A percentile compares a stretch with the other conserved stretches of the same genome.
phyloP scores from a whole-genome alignment of 1,284 basidiomycete species.

The Leccinum subrobustum region DNA sequence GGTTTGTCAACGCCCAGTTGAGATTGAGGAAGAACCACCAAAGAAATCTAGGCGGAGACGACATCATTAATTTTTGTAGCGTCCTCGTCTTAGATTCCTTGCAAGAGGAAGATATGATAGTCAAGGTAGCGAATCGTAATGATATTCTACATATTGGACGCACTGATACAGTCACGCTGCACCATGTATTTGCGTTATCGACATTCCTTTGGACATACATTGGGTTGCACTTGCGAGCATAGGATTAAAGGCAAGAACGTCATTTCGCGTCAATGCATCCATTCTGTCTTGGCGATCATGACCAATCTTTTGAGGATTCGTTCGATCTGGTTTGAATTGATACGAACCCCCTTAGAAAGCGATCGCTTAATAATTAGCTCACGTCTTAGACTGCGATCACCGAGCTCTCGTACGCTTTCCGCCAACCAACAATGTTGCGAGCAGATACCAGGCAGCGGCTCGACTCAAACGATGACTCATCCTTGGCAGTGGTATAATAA shows the following conservation, averaged over 20 bases:
- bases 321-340: background rate
- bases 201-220: conserved; percentile 26
- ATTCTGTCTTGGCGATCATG: background rate
- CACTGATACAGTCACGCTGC: conserved; percentile 23
- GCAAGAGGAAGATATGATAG: conserved; percentile 26
- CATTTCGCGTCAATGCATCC: background rate
- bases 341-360: conserved; percentile 3
- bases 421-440: conserved; percentile 5
- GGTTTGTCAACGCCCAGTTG: conserved; percentile 66
- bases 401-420: background rate
- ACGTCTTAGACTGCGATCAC: background rate
- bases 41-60: conserved; percentile 34
- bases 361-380: conserved; percentile 25
- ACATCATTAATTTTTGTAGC: conserved; percentile 19
- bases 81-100: conserved; percentile 6
- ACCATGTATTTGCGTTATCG: conserved; percentile 31
- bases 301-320: background rate
- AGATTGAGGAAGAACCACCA: conserved; percentile 36
- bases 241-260: background rate
- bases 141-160: conserved; percentile 34
- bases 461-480: background rate
- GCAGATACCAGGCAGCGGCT: background rate
- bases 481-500: conserved; percentile 13
- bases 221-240: conserved; percentile 1
- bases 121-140: conserved; percentile 32